These are phyloP conservation scores for Hortiboletus campestris DNA, from an alignment of 768 basidiomycete genomes.

Conservation along the genomic window DNA sequence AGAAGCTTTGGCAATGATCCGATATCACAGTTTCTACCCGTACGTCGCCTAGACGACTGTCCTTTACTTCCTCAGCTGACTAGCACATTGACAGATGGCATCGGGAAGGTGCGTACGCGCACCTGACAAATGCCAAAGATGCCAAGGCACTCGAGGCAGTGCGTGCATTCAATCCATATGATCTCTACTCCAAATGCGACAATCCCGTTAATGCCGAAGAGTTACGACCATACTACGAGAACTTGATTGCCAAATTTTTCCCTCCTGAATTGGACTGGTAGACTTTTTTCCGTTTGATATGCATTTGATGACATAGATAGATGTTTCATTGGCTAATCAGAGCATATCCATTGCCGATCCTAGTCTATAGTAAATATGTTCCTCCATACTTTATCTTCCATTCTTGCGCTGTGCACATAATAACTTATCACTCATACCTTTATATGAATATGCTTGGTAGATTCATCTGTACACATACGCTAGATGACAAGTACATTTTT, in stretches of 20 bases:
- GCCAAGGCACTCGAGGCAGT: slow-evolving; percentile 65
- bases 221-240: slow-evolving; percentile 81
- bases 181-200: slow-evolving; percentile 89
- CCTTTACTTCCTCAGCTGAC: not conserved
- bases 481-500: not conserved
- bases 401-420: slow-evolving; percentile 5
- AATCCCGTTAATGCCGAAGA: slow-evolving; percentile 56
- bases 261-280: slow-evolving; percentile 81
- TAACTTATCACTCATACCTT: slow-evolving; percentile 19
- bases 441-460: slow-evolving; percentile 4
- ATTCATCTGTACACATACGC: slow-evolving; percentile 1
- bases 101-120: slow-evolving; percentile 78
- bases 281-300: slow-evolving; percentile 4
- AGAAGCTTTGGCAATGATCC: slow-evolving; percentile 87
- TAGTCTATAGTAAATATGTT: not conserved
- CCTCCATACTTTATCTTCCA: not conserved
- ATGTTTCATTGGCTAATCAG: not conserved
- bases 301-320: slow-evolving; percentile 9
- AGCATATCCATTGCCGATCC: slow-evolving; percentile 5
- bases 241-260: slow-evolving; percentile 83
- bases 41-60: slow-evolving; percentile 29
- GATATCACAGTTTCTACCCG: slow-evolving; percentile 95
- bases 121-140: slow-evolving; percentile 77
- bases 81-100: slow-evolving; percentile 58
- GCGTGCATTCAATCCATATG: slow-evolving; percentile 89